Evolutionary conservation across 148 eudicot species (phyloP).

Genomic region (Polygonum aviculare): DNA sequence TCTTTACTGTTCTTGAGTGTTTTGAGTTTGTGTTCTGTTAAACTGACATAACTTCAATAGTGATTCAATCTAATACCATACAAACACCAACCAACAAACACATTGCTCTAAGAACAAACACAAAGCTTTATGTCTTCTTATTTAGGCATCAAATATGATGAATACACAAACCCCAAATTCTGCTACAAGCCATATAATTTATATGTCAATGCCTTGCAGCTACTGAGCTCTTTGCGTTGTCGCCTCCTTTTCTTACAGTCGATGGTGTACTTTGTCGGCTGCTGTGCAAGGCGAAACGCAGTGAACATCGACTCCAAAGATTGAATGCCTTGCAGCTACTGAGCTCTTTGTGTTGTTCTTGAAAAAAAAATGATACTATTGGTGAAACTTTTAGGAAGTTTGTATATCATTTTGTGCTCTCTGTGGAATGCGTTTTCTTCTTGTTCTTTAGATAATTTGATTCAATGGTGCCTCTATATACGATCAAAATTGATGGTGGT

Average conservation of each 20-base stretch:
- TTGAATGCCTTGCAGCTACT: conserved; percentile 10
- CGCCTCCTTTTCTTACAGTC: conserved; percentile 29
- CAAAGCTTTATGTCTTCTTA: no score
- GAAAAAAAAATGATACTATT: background rate
- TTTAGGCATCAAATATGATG: no score
- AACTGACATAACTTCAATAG: no score
- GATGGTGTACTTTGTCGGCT: conserved; percentile 76
- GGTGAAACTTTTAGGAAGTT: background rate
- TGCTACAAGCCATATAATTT: no score
- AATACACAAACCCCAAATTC: no score
- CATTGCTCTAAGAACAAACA: no score
- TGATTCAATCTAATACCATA: no score
- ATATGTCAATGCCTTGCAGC: no score
- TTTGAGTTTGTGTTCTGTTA: no score
- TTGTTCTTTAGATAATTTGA: background rate
- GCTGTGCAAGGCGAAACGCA: conserved; percentile 79
- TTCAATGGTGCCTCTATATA: background rate
- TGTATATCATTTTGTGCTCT: background rate
- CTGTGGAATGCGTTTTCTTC: background rate
- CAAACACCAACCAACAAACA: no score
- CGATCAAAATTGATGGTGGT: background rate
- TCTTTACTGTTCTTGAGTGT: no score
- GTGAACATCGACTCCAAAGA: conserved; percentile 38
- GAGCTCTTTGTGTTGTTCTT: conserved; percentile 1
- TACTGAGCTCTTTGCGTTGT: no score